Evolutionary conservation across 2,329 filamentous ascomycete species (phyloP), one percentile per base, ranked within the genome.

Genomic region (Harringtonia aguacate): DNA sequence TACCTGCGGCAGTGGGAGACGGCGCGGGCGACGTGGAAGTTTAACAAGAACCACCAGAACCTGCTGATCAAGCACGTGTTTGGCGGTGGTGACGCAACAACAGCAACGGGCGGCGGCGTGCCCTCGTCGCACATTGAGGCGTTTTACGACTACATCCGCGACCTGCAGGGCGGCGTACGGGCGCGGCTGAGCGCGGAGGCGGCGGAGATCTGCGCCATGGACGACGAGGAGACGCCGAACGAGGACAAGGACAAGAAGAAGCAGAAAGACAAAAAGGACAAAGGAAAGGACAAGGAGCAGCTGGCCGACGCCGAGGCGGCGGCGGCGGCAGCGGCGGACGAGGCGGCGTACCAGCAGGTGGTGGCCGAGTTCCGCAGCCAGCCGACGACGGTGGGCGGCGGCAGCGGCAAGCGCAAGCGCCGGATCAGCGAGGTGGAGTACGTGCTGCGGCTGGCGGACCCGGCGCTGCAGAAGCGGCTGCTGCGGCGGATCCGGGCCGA

Each of bases 21-120:
- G 44, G 73, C 79, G 48, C 79, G 79, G 46, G 68, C 73, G 10
- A 70, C 70, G 53, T 97, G 90, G 90, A 95, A 95, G 62, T 97
- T 95, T 69, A 94, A 94, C 68, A 95, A 95, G 67, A 89, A 87
- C 54, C 79, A 87, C 58, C 89, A 95, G 62, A 86, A 81, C 43
- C 78, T 86, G 53, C 70, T 95, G 13, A 76, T 95, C 58, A 90
- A 92, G 61, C 80, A 94, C 66, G 66, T 84, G 37, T 86, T 94
- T 58, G 79, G 24, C 24, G 24, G 24, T 7, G 52, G 65, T 79
- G 51, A n/a, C n/a, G n/a, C n/a, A n/a, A n/a, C n/a, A n/a, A n/a
- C n/a, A n/a, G n/a, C n/a, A n/a, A n/a, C n/a, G n/a, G 75, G 79
- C 53, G 74, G 76, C 49, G 73, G 74, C 36, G 75, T 95, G 36